A percentile compares a stretch with the other conserved stretches of the same genome.
phyloP scores from a whole-genome alignment of 1,284 basidiomycete genomes.

The Sutorius eximius region DNA sequence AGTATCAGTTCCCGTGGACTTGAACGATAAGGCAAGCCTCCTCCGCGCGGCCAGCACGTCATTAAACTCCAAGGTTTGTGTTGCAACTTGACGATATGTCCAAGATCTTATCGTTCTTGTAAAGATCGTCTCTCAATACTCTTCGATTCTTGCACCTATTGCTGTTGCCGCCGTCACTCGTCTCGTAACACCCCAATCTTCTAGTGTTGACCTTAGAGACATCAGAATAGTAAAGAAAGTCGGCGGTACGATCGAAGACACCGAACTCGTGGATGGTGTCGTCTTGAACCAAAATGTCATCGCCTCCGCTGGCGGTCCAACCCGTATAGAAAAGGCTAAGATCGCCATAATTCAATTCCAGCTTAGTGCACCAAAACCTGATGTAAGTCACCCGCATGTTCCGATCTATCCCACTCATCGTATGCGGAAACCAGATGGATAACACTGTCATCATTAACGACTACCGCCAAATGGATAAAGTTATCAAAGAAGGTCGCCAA shows the following conservation, averaged over 20 bases:
- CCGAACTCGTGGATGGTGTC: constrained; percentile 94
- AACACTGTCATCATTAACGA: constrained; percentile 99
- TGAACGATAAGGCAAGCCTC: constrained; percentile 85
- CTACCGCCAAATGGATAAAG: constrained; percentile 99
- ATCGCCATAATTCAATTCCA: constrained; percentile 99
- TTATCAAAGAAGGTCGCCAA: constrained; percentile 98
- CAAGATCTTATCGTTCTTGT: constrained; percentile 10
- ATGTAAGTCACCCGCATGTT: constrained; percentile 55
- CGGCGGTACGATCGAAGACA: constrained; percentile 99
- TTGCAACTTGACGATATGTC: neutral
- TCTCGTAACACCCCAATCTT: constrained; percentile 81
- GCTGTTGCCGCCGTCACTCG: constrained; percentile 96
- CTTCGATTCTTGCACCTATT: constrained; percentile 94
- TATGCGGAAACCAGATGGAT: constrained; percentile 77
- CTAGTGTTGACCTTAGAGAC: constrained; percentile 95
- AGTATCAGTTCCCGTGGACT: constrained; percentile 90
- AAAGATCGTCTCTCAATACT: constrained; percentile 99
- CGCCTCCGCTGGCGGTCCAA: constrained; percentile 87
- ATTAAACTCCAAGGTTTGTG: constrained; percentile 88
- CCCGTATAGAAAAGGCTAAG: constrained; percentile 97
- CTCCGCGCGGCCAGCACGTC: constrained; percentile 94
- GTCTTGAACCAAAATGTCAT: constrained; percentile 97
- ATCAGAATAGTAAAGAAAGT: constrained; percentile 98
- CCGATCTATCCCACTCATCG: neutral
- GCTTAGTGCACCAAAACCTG: constrained; percentile 95